Evolutionary conservation across 495 filamentous ascomycete species (phyloP).

Genomic region (Aspergillus cavernicola): DNA sequence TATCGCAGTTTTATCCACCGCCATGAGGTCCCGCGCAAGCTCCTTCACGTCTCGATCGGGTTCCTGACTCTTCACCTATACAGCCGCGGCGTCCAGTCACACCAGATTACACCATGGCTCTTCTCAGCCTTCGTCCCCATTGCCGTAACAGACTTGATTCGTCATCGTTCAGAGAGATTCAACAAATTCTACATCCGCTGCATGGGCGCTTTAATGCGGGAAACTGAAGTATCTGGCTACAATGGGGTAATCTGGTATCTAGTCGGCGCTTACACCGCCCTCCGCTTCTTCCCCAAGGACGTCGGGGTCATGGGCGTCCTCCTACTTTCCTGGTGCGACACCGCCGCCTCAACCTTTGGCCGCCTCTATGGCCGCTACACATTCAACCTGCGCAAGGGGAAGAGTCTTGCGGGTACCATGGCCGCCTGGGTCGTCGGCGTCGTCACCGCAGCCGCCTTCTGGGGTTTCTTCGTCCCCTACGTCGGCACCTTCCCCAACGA

Average conservation of each 20-base stretch:
- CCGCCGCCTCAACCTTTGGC: conserved; percentile 90
- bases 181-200: conserved; percentile 84
- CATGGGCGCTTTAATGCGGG: conserved; percentile 90
- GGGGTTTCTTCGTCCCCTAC: conserved; percentile 76
- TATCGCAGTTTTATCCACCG: conserved; percentile 50
- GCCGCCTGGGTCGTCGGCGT: conserved; percentile 81
- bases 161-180: conserved; percentile 73
- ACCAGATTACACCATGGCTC: conserved; percentile 75
- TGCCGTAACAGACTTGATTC: conserved; percentile 72
- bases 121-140: conserved; percentile 85
- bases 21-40: conserved; percentile 47
- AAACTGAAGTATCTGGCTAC: conserved; percentile 86
- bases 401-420: conserved; percentile 83
- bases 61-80: conserved; percentile 87
- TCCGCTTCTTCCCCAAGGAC: conserved; percentile 90
- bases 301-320: conserved; percentile 85
- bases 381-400: conserved; percentile 75
- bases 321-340: conserved; percentile 96
- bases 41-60: conserved; percentile 82
- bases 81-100: conserved; percentile 65
- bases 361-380: conserved; percentile 85
- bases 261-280: conserved; percentile 78
- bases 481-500: conserved; percentile 64
- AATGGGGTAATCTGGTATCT: conserved; percentile 98
- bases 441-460: conserved; percentile 76